phyloP scores from a whole-genome alignment of 2,329 filamentous ascomycete genomes.

The Ustulina deusta region DNA sequence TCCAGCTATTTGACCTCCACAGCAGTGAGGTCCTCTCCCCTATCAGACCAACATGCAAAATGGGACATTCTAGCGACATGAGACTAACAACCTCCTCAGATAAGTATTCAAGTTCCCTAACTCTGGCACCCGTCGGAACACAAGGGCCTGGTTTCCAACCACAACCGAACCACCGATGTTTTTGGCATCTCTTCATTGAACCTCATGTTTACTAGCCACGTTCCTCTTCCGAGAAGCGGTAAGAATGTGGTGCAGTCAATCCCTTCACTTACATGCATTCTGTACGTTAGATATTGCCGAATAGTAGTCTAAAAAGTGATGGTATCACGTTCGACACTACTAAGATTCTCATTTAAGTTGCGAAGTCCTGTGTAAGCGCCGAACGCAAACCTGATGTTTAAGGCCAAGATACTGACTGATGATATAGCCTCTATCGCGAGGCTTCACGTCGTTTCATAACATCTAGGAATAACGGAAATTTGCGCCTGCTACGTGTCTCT shows the following conservation, averaged over 20 bases:
- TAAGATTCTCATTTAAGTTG: neutral
- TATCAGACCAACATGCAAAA: neutral
- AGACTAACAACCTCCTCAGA: neutral
- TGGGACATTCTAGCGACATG: too few relatives aligned
- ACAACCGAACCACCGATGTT: neutral
- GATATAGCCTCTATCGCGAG: neutral
- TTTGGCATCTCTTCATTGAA: neutral
- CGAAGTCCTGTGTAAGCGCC: neutral
- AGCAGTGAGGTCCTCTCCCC: neutral
- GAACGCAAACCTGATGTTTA: neutral
- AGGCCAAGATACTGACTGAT: neutral
- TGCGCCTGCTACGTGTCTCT: neutral
- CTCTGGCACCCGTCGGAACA: neutral
- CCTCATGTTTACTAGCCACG: neutral
- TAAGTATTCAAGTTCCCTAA: neutral
- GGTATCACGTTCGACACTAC: neutral
- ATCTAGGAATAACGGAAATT: neutral
- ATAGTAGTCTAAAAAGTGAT: neutral
- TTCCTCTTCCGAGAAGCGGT: neutral
- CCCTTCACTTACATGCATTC: neutral
- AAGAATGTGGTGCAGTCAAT: conserved; percentile 8
- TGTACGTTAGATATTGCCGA: neutral
- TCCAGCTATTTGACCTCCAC: neutral
- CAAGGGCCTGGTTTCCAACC: neutral
- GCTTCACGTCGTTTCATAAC: neutral